phyloP scores from a whole-genome alignment of 192 early-diverging fungal genomes.

The Coemansia guatemalensis region DNA sequence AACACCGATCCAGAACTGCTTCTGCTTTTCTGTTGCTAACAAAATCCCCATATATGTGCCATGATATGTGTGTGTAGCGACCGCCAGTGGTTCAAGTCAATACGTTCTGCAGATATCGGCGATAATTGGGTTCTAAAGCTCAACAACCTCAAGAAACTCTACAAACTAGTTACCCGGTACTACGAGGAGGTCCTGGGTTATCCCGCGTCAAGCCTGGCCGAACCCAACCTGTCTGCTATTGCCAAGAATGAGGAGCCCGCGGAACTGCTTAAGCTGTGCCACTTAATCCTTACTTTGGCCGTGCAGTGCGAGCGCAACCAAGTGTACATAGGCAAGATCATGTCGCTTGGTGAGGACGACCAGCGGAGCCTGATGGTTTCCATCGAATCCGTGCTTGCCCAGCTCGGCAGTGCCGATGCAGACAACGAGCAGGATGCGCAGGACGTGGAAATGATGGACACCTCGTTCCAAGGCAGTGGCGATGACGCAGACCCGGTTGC shows the following conservation, averaged over 20 bases:
- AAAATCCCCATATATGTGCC: neutral
- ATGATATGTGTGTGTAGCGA: conserved; percentile 59
- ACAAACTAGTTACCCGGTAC: conserved; percentile 80
- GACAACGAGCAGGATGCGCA: conserved; percentile 38
- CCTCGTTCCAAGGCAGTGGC: conserved; percentile 7
- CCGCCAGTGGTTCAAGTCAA: conserved; percentile 85
- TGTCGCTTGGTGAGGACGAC: conserved; percentile 62
- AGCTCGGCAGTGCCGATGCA: conserved; percentile 44
- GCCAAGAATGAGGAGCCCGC: conserved; percentile 71
- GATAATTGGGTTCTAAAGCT: conserved; percentile 96
- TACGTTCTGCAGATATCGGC: conserved; percentile 66
- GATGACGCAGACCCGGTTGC: conserved; percentile 44
- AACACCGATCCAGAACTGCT: neutral
- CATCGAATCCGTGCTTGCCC: conserved; percentile 66
- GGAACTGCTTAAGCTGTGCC: conserved; percentile 79
- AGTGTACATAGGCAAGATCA: conserved; percentile 81
- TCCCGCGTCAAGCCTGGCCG: conserved; percentile 58
- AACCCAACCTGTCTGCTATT: conserved; percentile 80
- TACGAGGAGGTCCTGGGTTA: conserved; percentile 87
- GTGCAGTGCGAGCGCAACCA: conserved; percentile 88
- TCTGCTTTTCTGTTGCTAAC: neutral
- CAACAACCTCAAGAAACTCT: conserved; percentile 89
- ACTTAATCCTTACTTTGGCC: conserved; percentile 79
- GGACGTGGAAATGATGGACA: conserved; percentile 43
- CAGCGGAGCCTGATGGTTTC: conserved; percentile 90